A percentile compares a stretch with the other conserved stretches of the same genome.
These are phyloP conservation scores for Pseudopithomyces maydicus DNA, from an alignment of 2,329 filamentous ascomycete species.

Conservation along the genomic window DNA sequence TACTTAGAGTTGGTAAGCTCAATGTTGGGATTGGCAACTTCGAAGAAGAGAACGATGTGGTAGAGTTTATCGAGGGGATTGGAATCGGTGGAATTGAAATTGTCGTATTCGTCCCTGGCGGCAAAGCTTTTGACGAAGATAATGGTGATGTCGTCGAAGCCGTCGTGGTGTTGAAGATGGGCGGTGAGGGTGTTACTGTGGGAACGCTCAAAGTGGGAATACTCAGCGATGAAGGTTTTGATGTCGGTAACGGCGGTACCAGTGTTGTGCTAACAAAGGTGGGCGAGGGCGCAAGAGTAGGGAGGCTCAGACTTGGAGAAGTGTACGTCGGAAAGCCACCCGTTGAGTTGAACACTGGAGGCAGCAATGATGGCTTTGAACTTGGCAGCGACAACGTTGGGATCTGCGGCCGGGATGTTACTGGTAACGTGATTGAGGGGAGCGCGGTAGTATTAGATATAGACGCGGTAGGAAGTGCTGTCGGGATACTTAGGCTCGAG, in stretches of 20 bases:
- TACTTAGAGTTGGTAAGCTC: neutral
- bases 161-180: neutral
- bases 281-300: neutral
- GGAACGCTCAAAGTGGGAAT: neutral
- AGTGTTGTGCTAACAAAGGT: neutral
- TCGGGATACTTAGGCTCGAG: neutral
- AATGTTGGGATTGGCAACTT: neutral
- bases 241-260: neutral
- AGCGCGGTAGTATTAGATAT: neutral
- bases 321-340: neutral
- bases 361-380: neutral
- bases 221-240: neutral
- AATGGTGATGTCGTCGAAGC: neutral
- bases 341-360: neutral
- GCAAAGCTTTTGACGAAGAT: neutral
- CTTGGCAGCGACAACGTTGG: neutral
- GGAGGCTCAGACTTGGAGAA: neutral
- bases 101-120: no score
- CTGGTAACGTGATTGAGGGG: neutral
- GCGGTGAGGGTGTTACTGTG: neutral
- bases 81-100: neutral
- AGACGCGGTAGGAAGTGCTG: neutral
- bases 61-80: neutral
- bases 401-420: neutral
- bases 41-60: neutral